Evolutionary conservation across 441 rosid species (phyloP), one percentile per base, ranked within the genome.

Genomic region (Populus hybrid): DNA sequence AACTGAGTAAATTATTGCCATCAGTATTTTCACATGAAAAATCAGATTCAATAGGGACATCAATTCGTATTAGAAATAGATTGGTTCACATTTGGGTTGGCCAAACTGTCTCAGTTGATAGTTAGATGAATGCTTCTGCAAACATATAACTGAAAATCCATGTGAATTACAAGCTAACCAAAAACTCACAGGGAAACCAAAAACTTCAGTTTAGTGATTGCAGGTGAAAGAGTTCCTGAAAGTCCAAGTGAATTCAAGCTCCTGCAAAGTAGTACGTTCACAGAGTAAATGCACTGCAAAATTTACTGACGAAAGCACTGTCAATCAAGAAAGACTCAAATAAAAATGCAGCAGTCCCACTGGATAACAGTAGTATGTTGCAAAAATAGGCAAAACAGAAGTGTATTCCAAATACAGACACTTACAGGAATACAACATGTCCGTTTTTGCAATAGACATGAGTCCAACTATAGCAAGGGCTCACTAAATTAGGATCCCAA

Each of bases 391-490:
- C 50, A 29, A 68, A 31, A 29, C 21, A 18, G 12, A 31, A 16
- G 21, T 9, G 9, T 20, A n/a, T 35, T 77, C 28, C 31, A 69
- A 74, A 59, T 59, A 31, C 75, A 72, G 78, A 79, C 63, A 88
- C 96, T 87, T 88, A 95, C 98, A 95, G 78, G 76, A 91, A 86
- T 64, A 87, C 78, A 74, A 94, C 97, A 82, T 84, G 83, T 76
- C 88, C 93, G 81, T 87, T 85, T 81, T 86, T 87, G 78, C 98
- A 95, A 56, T 87, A 89, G 81, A 95, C 86, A 81, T 88, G 87
- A 73, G 93, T 89, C 99, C 99, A 95, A 78, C 98, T 90, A 81
- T 69, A 83, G 89, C 99, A 95, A 53, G 99, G 95, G 88, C 94
- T 95, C 77, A 91, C 94, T 6, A 91, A 74, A 89, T 64, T 5